A percentile compares a stretch with the other conserved stretches of the same genome.
Conservation (phyloP, 2,329 filamentous ascomycete genomes). For the Elsinoe australis region DNA sequence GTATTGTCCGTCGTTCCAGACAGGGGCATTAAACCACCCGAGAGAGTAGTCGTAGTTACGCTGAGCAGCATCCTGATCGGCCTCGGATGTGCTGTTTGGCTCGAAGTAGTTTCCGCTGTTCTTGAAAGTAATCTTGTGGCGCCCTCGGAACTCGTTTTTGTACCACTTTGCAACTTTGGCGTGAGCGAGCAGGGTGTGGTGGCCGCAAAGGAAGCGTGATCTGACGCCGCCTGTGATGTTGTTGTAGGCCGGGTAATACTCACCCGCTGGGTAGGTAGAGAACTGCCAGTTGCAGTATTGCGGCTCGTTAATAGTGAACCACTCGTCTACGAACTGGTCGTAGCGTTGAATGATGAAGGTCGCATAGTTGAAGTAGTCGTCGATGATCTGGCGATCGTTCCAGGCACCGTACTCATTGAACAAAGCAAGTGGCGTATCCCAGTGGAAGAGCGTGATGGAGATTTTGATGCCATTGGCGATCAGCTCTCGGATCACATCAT, state of each 20-base stretch:
- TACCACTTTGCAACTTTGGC: conserved; percentile 37
- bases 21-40: conserved; percentile 38
- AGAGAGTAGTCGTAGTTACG: conserved; percentile 32
- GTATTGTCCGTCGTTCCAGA: conserved; percentile 40
- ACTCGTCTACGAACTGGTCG: conserved; percentile 33
- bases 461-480: conserved; percentile 34
- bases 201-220: conserved; percentile 34
- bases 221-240: conserved; percentile 33
- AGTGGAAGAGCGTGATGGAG: conserved; percentile 41
- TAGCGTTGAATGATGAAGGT: conserved; percentile 34
- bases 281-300: conserved; percentile 19
- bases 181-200: conserved; percentile 34
- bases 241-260: conserved; percentile 40
- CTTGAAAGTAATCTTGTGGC: conserved; percentile 34
- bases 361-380: conserved; percentile 38
- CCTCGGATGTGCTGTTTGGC: conserved; percentile 29
- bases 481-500: conserved; percentile 38
- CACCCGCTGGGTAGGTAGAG: conserved; percentile 23
- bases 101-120: conserved; percentile 33
- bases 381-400: conserved; percentile 30
- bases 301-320: conserved; percentile 40
- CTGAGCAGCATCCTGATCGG: conserved; percentile 27
- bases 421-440: conserved; percentile 29
- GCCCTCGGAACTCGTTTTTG: conserved; percentile 36
- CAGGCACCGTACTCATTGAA: conserved; percentile 35